Conservation (phyloP, 805 yeast species). For the Yarrowia bubula region DNA sequence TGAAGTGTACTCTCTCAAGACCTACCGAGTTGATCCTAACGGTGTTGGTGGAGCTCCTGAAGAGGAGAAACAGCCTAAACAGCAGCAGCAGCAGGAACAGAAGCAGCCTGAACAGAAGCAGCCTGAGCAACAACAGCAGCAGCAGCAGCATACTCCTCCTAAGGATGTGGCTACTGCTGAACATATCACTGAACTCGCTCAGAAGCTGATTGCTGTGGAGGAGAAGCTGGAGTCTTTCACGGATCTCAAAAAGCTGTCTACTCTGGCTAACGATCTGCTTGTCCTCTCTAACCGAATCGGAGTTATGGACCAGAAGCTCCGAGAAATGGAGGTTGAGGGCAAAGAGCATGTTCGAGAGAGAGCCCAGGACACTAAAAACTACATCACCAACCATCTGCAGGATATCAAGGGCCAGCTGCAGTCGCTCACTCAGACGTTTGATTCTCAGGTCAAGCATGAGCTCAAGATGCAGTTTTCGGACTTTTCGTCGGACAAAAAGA, state of each 20-base stretch:
- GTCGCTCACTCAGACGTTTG: not conserved
- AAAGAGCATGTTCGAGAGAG: slow-evolving; percentile 13
- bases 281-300: slow-evolving; percentile 2
- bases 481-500: slow-evolving; percentile 6
- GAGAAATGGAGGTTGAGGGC: slow-evolving; percentile 1
- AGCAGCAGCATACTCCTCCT: not conserved
- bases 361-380: slow-evolving; percentile 14
- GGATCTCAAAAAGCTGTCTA: slow-evolving; percentile 6
- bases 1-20: slow-evolving; percentile 29
- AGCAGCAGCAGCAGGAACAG: slow-evolving; percentile 16
- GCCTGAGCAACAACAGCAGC: slow-evolving; percentile 14
- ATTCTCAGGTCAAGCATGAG: not conserved
- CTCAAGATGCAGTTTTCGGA: not conserved
- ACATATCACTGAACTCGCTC: not conserved
- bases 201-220: slow-evolving; percentile 1
- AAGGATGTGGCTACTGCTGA: slow-evolving; percentile 5
- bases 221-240: slow-evolving; percentile 9
- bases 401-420: slow-evolving; percentile 9
- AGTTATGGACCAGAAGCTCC: slow-evolving; percentile 2
- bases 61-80: not conserved
- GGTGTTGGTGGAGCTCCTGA: slow-evolving; percentile 3
- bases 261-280: not conserved
- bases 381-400: not conserved
- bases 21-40: slow-evolving; percentile 22
- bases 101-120: not conserved